Conservation (phyloP, 2,329 filamentous ascomycete genomes). For the Clarireedia homoeocarpa region DNA sequence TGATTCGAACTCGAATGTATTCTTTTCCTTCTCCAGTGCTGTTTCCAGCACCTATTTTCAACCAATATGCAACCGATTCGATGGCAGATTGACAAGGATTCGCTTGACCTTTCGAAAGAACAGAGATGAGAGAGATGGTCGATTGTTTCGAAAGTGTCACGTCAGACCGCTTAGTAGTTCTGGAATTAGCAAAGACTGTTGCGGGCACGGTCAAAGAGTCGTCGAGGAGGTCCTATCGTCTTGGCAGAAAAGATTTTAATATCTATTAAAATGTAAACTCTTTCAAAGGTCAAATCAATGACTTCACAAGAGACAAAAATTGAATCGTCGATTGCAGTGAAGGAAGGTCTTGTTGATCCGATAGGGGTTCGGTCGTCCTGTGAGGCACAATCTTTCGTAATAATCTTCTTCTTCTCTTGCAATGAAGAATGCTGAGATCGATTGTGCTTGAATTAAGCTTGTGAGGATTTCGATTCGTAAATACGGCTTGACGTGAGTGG, state of each 20-base stretch:
- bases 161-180: neutral
- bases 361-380: constrained; percentile 26
- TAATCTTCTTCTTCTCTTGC: neutral
- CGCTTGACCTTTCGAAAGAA: neutral
- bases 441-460: constrained; percentile 9
- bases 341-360: constrained; percentile 20
- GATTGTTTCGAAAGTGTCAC: neutral
- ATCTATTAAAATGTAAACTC: constrained; percentile 20
- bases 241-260: constrained; percentile 11
- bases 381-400: constrained; percentile 19
- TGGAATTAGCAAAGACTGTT: constrained; percentile 13
- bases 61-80: neutral
- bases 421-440: constrained; percentile 4
- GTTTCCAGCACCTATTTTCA: constrained; percentile 11
- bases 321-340: constrained; percentile 16
- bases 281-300: constrained; percentile 20
- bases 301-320: constrained; percentile 7
- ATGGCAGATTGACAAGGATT: neutral
- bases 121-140: neutral
- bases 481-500: neutral
- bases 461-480: neutral
- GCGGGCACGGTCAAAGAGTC: constrained; percentile 4
- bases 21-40: neutral
- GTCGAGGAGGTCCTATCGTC: constrained; percentile 2
- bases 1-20: constrained; percentile 22